Evolutionary conservation across 176 grass and related monocot genomes (phyloP), one percentile per base, ranked within the genome.

Genomic region (Oryza glaberrima): DNA sequence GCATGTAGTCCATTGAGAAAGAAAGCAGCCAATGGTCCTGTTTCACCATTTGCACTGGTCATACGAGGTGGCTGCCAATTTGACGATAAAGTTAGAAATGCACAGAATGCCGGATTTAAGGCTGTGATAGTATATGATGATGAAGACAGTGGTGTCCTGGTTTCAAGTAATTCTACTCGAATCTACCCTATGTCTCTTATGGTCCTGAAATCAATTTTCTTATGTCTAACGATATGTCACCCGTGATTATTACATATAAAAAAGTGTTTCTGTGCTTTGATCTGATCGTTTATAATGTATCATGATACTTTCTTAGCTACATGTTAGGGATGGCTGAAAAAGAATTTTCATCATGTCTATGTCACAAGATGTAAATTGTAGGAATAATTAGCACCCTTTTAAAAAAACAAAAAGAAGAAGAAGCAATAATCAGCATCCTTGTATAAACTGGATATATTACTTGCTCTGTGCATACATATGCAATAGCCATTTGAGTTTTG

Each of bases 61-160:
- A 84, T 81, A 85, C 90, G 96, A 85, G 96, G 96, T 7, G 88
- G 89, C 22, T 98, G 93, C 83, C 83, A 92, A 54, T 98, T 98
- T 81, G 91, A 92, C 8, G 89, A 85, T 56, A 94, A 98, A 94
- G 90, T 89, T 84, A 94, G 85, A 80, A 90, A 88, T 91, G 96
- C 84, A 72, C 90, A 98, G 85, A 13, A 88, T 89, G 91, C 91
- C 22, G 90, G 96, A 64, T 98, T 90, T 64, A 90, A 94, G 83
- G 86, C 92, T 76, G 88, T 63, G 28, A 88, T 98, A 70, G 91
- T 98, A 70, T 92, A 95, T 81, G 93, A 98, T 60, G 75, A 95
- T 77, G 86, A 93, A 77, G 90, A 92, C 68, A 72, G 54, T 0
- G 85, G 49, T 16, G 26, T 35, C 43, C 84, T 98, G 69, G 80